Evolutionary conservation across 306 rosid genomes (phyloP).

Genomic region (Prinsepia uniflora): DNA sequence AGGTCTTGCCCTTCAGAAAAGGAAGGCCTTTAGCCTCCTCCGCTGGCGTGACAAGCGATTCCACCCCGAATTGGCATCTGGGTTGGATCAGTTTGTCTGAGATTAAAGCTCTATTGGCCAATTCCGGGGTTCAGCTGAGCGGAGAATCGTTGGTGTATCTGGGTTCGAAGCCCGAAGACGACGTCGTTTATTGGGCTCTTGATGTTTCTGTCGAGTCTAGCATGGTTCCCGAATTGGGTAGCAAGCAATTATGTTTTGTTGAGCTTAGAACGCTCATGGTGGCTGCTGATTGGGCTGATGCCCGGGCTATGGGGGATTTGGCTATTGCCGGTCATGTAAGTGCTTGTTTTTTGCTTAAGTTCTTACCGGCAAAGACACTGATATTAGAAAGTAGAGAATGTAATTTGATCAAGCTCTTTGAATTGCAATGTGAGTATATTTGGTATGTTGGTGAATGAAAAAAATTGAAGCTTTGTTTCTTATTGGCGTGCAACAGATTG

Average conservation of each 20-base stretch:
- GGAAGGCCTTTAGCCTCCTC: conserved; percentile 67
- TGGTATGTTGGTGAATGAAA: background rate
- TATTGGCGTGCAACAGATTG: background rate
- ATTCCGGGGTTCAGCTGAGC: conserved; percentile 41
- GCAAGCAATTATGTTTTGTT: conserved; percentile 44
- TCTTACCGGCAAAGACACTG: background rate
- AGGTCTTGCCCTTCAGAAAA: conserved; percentile 69
- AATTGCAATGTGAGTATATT: background rate
- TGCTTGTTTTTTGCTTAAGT: conserved; percentile 3
- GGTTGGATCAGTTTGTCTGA: conserved; percentile 71
- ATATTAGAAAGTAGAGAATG: background rate
- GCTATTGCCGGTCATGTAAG: conserved; percentile 94
- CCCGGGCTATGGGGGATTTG: conserved; percentile 53
- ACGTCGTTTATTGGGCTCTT: conserved; percentile 68
- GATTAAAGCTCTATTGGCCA: conserved; percentile 35
- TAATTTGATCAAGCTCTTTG: background rate
- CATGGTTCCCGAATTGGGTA: conserved; percentile 42
- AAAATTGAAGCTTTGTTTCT: background rate
- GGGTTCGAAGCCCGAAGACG: conserved; percentile 56
- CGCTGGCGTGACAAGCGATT: conserved; percentile 20
- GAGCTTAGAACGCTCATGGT: conserved; percentile 87
- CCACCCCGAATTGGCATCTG: conserved; percentile 56
- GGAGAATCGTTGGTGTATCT: conserved; percentile 64
- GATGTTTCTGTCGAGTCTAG: conserved; percentile 56
- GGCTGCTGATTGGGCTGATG: conserved; percentile 79